Evolutionary conservation across 1,284 basidiomycete genomes (phyloP).

Genomic region (Lentinula novae-zelandiae): DNA sequence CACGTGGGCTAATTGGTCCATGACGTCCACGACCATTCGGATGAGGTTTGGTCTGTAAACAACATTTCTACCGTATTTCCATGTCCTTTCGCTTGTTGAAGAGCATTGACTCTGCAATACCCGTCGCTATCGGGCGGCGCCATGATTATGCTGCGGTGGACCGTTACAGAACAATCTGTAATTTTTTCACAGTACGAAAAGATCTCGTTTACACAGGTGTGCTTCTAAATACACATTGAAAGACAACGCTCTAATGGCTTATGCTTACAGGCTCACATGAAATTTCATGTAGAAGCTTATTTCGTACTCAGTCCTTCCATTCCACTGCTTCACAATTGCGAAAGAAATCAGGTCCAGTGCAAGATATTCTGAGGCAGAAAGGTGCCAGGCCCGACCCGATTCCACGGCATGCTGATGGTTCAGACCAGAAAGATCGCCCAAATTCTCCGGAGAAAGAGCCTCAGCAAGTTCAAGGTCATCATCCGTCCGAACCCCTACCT

Average conservation of each 20-base stretch:
- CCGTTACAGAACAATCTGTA: slow-evolving; percentile 12
- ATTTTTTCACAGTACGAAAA: slow-evolving; percentile 10
- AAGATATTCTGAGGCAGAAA: background rate
- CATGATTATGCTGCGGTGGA: background rate
- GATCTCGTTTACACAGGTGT: background rate
- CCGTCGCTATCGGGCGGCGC: background rate
- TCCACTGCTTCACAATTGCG: background rate
- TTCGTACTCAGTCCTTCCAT: background rate
- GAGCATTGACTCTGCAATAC: background rate
- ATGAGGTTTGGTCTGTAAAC: background rate
- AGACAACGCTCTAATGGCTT: background rate
- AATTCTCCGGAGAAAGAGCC: background rate
- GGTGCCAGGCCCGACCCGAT: background rate
- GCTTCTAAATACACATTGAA: background rate
- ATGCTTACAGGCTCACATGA: background rate
- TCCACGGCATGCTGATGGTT: background rate
- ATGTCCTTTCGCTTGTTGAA: background rate
- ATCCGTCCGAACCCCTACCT: background rate
- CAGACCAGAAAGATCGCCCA: background rate
- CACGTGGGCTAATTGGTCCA: background rate
- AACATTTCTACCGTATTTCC: background rate
- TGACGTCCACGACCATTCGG: background rate
- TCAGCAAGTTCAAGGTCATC: background rate
- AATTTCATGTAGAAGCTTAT: background rate
- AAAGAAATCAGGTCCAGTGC: background rate